Evolutionary conservation across 2,329 filamentous ascomycete species (phyloP).

Genomic region (Colletotrichum endophyticum): DNA sequence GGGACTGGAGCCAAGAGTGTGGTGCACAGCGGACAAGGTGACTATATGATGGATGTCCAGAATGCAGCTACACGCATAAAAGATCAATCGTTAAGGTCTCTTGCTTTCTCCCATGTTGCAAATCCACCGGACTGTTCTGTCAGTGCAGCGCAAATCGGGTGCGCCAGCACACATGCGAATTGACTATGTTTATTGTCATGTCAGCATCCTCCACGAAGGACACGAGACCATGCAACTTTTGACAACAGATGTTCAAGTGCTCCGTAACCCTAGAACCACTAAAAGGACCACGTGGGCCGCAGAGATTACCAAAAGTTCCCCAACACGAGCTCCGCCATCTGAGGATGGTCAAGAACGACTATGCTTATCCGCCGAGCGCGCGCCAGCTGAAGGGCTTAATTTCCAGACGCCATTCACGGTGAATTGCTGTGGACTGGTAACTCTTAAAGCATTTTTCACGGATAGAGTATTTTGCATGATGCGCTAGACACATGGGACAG

Average conservation of each 20-base stretch:
- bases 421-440: neutral
- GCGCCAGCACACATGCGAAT: neutral
- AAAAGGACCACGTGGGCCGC: neutral
- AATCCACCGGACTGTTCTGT: neutral
- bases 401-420: neutral
- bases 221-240: neutral
- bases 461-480: neutral
- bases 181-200: neutral
- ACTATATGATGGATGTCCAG: neutral
- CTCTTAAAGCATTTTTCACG: neutral
- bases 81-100: neutral
- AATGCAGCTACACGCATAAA: neutral
- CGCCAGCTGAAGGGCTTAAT: neutral
- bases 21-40: neutral
- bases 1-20: too few species aligned
- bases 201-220: neutral
- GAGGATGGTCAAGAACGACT: neutral
- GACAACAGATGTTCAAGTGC: neutral
- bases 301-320: neutral
- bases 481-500: neutral
- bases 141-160: neutral
- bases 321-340: neutral
- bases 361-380: neutral
- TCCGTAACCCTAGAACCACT: neutral
- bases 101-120: neutral